These are phyloP conservation scores for Neospermospora avenae DNA, from an alignment of 2,329 filamentous ascomycete genomes.

Conservation along the genomic window DNA sequence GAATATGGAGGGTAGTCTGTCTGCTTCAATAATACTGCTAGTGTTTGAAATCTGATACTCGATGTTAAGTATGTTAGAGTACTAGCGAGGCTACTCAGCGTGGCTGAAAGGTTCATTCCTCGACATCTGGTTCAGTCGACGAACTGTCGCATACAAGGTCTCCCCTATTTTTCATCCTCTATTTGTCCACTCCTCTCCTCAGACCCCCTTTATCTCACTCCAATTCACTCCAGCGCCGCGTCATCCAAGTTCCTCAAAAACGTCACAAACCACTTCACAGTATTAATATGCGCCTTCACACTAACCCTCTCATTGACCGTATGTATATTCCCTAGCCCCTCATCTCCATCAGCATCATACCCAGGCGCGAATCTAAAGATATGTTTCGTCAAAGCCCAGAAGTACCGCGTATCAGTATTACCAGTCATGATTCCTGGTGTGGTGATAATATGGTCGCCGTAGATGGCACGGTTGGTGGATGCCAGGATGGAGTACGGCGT, in stretches of 20 bases:
- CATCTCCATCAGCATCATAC: neutral
- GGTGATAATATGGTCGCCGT: neutral
- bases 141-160: too few species aligned
- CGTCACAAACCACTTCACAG: constrained; percentile 7
- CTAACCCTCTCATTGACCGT: constrained; percentile 8
- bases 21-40: too few species aligned
- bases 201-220: neutral
- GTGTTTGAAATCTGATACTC: too few species aligned
- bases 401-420: constrained; percentile 2
- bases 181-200: too few species aligned
- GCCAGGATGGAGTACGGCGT: constrained; percentile 2
- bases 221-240: neutral
- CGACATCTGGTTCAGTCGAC: too few species aligned
- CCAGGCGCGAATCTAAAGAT: constrained; percentile 9
- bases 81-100: too few species aligned
- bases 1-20: too few species aligned
- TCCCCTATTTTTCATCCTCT: too few species aligned
- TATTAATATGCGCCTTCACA: constrained; percentile 1
- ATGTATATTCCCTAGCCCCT: constrained; percentile 7
- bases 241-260: constrained; percentile 7
- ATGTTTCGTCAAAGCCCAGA: constrained; percentile 6
- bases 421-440: constrained; percentile 7
- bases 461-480: neutral
- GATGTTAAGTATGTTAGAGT: too few species aligned
- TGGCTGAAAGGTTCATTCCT: too few species aligned